Base-by-base conservation (phyloP, 176 grass and related monocot species). In the Hordeum marinum region DNA sequence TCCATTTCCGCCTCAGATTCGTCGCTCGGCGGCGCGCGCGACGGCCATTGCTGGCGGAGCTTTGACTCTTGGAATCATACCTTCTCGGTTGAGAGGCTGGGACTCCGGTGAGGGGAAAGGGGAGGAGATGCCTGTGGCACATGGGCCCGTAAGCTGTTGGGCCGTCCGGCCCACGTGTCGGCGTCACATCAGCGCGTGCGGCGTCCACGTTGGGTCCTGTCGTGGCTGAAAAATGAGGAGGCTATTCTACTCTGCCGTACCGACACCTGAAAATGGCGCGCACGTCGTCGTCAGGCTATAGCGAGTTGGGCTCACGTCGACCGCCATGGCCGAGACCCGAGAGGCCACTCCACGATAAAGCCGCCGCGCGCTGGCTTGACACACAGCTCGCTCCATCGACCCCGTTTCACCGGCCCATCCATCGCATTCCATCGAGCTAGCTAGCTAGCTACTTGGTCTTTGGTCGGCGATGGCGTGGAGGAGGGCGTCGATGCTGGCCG, bases 301-400 rank as follows among this genome's bases (percentile, higher is more conserved):
- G 14, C 83, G 39, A 85, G 75, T 71, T 58, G 84, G 52, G 75
- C 52, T 79, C 84, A 85, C 84, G 84, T 85, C 84, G 83, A 25
- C 25, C 39, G 0, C 50, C 48, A 1, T 57, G 80, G 14, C 15
- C 31, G 10, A 3, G 24, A 10, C 9, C 15, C 31, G 10, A 3
- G 24, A 10, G 11, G 27, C 39, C 10, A 2, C 18, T 79, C 64
- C 35, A 40, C 36, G 26, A 79, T 85, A 85, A 79, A 74, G 71
- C 42, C 42, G 71, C 8, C 43, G 14, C 71, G 42, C 42, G 71
- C 42, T 74, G 3, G 42, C 14, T 74, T 20, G 42, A 74, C 13
- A 11, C 25, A 20, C 43, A 74, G 71, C 25, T 80, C 76, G 35
- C 23, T 34, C 23, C 43, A 57, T 11, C 55, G 10, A 34, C 1